A percentile compares a stretch with the other conserved stretches of the same genome.
Evolutionary conservation across 148 eudicot genomes (phyloP).

Genomic region (Cornus kousa): DNA sequence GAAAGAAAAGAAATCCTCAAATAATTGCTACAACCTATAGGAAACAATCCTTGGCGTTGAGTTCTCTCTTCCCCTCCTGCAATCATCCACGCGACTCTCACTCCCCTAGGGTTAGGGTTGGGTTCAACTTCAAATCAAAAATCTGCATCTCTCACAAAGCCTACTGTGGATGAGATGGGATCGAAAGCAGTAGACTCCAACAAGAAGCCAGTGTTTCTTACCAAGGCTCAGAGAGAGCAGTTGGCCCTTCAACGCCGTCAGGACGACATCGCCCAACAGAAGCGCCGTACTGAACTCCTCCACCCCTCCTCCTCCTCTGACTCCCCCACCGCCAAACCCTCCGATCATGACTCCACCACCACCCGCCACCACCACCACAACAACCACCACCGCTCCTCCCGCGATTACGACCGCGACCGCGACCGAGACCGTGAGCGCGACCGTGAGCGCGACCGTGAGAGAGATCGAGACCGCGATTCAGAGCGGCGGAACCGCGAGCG

Average conservation of each 20-base stretch:
- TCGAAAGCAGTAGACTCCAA: no score
- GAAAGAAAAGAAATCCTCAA: no score
- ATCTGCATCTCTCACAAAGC: background rate
- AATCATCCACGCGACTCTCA: background rate
- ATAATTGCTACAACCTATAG: no score
- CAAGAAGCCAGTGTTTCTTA: constrained; percentile 32
- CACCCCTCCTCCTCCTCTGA: constrained; percentile 5
- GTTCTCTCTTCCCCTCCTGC: background rate
- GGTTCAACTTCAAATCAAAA: background rate
- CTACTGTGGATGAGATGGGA: background rate
- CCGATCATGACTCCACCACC: background rate
- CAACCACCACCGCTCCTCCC: constrained; percentile 9
- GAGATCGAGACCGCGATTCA: constrained; percentile 40
- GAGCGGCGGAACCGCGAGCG: constrained; percentile 56
- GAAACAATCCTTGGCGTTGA: no score
- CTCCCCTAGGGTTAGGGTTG: background rate
- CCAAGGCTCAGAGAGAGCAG: constrained; percentile 32
- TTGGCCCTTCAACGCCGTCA: constrained; percentile 37
- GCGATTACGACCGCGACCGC: constrained; percentile 17
- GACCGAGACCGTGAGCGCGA: background rate
- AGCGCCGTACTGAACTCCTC: constrained; percentile 24
- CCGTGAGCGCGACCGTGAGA: background rate
- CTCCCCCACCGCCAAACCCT: constrained; percentile 9
- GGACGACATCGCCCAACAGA: constrained; percentile 26
- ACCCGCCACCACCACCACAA: constrained; percentile 28